phyloP scores from a whole-genome alignment of 768 basidiomycete genomes.

The Tephrocybe sp. region DNA sequence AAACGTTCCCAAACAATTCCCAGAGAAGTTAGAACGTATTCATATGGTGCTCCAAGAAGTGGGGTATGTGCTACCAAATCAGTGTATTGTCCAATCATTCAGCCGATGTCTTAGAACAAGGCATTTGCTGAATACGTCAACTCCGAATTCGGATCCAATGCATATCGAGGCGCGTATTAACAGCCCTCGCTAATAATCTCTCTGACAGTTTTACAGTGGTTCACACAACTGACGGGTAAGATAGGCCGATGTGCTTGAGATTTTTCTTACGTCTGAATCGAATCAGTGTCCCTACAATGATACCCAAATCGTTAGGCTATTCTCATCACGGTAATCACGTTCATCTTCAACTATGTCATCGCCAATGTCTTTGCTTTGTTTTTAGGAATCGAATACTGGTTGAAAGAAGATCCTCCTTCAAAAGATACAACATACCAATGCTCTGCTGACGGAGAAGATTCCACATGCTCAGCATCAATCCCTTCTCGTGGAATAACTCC shows the following conservation, averaged over 20 bases:
- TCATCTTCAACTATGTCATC: neutral
- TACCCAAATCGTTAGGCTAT: slow-evolving; percentile 46
- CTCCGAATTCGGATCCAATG: slow-evolving; percentile 33
- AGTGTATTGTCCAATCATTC: neutral
- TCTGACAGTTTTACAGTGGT: slow-evolving; percentile 33
- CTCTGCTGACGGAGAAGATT: slow-evolving; percentile 45
- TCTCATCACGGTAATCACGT: slow-evolving; percentile 45
- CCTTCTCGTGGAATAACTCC: slow-evolving; percentile 42
- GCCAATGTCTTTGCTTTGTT: neutral
- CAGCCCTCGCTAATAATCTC: neutral
- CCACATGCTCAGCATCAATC: slow-evolving; percentile 43
- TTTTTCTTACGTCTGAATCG: neutral
- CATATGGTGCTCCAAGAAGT: slow-evolving; percentile 48
- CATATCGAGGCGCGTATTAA: slow-evolving; percentile 36
- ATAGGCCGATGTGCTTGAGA: neutral
- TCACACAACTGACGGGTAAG: slow-evolving; percentile 47
- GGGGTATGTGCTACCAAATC: slow-evolving; percentile 33
- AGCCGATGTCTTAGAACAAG: slow-evolving; percentile 32
- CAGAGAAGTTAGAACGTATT: slow-evolving; percentile 40
- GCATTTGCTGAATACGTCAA: slow-evolving; percentile 45
- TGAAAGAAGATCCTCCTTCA: slow-evolving; percentile 37
- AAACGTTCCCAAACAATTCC: neutral
- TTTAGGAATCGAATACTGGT: slow-evolving; percentile 52
- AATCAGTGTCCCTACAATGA: slow-evolving; percentile 48
- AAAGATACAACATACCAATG: slow-evolving; percentile 40